Conservation (phyloP, 1,139 yeast species). For the Saccharomyces uvarum region DNA sequence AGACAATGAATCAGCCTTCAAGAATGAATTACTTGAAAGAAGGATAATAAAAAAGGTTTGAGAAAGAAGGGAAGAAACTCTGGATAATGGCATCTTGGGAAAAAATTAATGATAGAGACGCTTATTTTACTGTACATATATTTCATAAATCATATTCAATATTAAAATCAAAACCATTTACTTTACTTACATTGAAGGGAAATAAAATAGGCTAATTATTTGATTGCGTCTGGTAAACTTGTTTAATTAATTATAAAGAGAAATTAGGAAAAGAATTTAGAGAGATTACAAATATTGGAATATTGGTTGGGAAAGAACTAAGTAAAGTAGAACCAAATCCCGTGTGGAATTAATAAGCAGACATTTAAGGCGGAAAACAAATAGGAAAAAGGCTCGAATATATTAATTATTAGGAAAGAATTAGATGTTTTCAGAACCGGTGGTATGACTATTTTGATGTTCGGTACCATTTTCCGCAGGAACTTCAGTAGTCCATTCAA, state of each 20-base stretch:
- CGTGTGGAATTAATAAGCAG: not conserved
- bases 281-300: not conserved
- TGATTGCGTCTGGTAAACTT: not conserved
- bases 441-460: not conserved
- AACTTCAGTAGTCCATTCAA: slow-evolving; percentile 2
- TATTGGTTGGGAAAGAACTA: not conserved
- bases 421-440: not conserved
- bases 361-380: not conserved
- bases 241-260: not conserved
- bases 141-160: not conserved
- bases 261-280: not conserved
- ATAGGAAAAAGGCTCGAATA: not conserved
- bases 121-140: not conserved
- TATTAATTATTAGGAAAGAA: not conserved
- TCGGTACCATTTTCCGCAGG: not conserved
- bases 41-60: slow-evolving; percentile 4
- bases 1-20: slow-evolving; percentile 20
- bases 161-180: not conserved
- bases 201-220: not conserved
- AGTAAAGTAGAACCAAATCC: not conserved
- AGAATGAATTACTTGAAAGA: slow-evolving; percentile 16
- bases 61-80: not conserved
- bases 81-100: not conserved
- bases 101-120: not conserved
- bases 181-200: not conserved